Evolutionary conservation across 1,284 basidiomycete species (phyloP), one percentile per base, ranked within the genome.

Genomic region (Trametes polyzona): DNA sequence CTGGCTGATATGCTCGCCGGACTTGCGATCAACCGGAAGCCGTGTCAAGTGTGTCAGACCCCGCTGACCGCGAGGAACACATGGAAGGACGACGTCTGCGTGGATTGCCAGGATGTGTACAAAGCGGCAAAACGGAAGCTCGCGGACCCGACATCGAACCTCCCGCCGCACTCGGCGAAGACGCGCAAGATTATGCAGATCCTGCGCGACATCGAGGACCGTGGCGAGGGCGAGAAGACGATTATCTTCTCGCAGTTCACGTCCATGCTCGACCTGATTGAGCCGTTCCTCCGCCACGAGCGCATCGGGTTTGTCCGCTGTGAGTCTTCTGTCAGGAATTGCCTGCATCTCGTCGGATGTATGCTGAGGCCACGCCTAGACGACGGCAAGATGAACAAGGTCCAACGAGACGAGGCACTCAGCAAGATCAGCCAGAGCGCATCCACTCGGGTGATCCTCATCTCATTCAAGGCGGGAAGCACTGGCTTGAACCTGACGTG

Each of bases 391-490:
- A 95, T 97, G 92, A 74, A 77, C 11, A 85, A 90, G 52, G 82
- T 83, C 33, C 82, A 92, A 61, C 87, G 96, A 17, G 90, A 95
- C 65, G 80, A 78, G 9, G 84, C 90, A 4, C 74, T 98, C 23
- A 77, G 86, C 23, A 82, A 80, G 59, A 96, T 99, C 72, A 86
- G 84, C 68, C 83, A 68, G 24, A 83, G 83, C 67, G 71, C 74
- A 10, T 77, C 67, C 3, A 83, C 80, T 14, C 82, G 79, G 23
- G 85, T 96, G 35, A 98, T 98, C 58, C 76, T 99, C 59, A 96
- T 98, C 60, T 97, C 95, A 0, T 96, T 98, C 85, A 98, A 97
- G 73, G 94, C 95, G 12, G 95, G 95, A 2, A 92, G 90, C 68
- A 95, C 93, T 1, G 92, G 95, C 48, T 81, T 99, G 37, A 99